Percentiles rank a stretch among this genome's conserved stretches.
These are phyloP conservation scores for Cladosporium sphaerospermum DNA, from an alignment of 2,329 filamentous ascomycete genomes.

Conservation along the genomic window DNA sequence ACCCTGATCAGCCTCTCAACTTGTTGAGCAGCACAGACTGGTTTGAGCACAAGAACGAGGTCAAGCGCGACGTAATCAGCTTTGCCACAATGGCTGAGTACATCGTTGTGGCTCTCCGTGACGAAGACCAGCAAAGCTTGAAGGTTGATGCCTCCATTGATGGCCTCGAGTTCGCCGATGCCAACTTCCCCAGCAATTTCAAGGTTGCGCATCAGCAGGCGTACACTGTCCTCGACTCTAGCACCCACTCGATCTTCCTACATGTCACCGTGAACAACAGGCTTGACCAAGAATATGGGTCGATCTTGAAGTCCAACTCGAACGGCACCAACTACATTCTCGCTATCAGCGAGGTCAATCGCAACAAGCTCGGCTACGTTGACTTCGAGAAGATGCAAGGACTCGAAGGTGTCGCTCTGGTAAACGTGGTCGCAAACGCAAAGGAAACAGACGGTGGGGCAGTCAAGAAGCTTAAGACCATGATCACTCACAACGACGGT, in stretches of 20 bases:
- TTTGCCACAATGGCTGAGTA: conserved; percentile 97
- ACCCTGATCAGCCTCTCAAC: conserved; percentile 51
- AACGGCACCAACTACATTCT: conserved; percentile 94
- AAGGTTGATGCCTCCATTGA: conserved; percentile 80
- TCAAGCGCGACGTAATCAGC: conserved; percentile 66
- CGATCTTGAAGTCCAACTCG: conserved; percentile 95
- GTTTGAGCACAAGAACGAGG: conserved; percentile 60
- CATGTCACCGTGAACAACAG: conserved; percentile 75
- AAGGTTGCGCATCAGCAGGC: conserved; percentile 68
- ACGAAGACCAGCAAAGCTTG: conserved; percentile 61
- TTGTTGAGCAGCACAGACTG: conserved; percentile 74
- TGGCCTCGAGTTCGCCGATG: conserved; percentile 72
- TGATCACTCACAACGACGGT: conserved; percentile 95
- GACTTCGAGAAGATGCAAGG: conserved; percentile 96
- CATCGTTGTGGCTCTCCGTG: conserved; percentile 74
- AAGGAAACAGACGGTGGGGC: conserved; percentile 56
- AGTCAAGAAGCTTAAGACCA: conserved; percentile 75
- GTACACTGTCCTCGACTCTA: conserved; percentile 92
- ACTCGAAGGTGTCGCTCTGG: conserved; percentile 80
- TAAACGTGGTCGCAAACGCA: conserved; percentile 76
- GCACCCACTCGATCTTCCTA: conserved; percentile 87
- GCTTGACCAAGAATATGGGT: conserved; percentile 65
- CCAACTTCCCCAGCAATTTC: conserved; percentile 81
- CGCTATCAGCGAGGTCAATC: conserved; percentile 74
- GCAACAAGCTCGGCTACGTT: conserved; percentile 69